phyloP scores from a whole-genome alignment of 306 rosid species.

The Cicer chorassanicum region DNA sequence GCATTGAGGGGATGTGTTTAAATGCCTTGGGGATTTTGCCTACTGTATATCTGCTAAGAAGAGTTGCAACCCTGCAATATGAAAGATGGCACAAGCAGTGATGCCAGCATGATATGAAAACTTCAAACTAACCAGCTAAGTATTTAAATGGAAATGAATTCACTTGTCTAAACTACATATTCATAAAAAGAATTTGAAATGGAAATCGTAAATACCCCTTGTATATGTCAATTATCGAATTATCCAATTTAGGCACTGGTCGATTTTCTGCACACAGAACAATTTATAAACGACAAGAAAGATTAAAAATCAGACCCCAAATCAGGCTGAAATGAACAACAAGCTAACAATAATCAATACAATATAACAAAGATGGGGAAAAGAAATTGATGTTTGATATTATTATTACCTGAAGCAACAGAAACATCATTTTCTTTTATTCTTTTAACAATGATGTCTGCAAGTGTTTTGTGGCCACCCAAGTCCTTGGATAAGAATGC shows the following conservation, averaged over 20 bases:
- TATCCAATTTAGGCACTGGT: constrained; percentile 75
- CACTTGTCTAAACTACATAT: not conserved
- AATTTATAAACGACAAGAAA: constrained; percentile 17
- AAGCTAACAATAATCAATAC: constrained; percentile 1
- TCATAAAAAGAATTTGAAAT: not conserved
- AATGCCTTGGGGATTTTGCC: constrained; percentile 86
- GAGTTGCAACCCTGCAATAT: constrained; percentile 66
- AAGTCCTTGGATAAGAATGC: constrained; percentile 60
- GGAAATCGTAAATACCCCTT: constrained; percentile 62
- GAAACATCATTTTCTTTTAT: constrained; percentile 68
- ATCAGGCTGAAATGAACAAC: not conserved
- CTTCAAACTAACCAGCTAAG: not conserved
- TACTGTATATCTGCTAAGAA: constrained; percentile 66
- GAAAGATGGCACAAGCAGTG: constrained; percentile 19
- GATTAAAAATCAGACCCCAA: constrained; percentile 26
- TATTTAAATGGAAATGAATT: constrained; percentile 14
- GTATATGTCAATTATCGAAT: constrained; percentile 66
- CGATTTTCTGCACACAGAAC: constrained; percentile 59
- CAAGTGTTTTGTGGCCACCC: constrained; percentile 62
- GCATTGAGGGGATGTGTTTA: constrained; percentile 74
- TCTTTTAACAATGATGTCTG: constrained; percentile 70
- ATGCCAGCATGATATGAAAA: constrained; percentile 9
- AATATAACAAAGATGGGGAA: not conserved
- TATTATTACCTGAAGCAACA: constrained; percentile 60
- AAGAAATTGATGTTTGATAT: constrained; percentile 7